phyloP scores from a whole-genome alignment of 2,329 filamentous ascomycete species.

The Fusarium concolor region DNA sequence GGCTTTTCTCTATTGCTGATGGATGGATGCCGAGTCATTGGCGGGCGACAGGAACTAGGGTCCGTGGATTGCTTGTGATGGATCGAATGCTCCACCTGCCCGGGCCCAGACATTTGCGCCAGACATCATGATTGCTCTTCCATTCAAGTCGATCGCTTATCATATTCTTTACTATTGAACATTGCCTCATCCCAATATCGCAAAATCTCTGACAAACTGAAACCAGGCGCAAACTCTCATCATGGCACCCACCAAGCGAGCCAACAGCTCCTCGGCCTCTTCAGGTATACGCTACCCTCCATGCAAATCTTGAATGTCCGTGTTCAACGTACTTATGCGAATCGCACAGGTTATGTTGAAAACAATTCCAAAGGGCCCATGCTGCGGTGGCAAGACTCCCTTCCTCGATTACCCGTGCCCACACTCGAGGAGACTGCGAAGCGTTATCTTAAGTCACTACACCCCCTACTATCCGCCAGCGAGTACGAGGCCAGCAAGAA shows the following conservation, averaged over 20 bases:
- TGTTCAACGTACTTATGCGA: conserved; percentile 31
- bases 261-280: conserved; percentile 67
- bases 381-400: conserved; percentile 88
- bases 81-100: conserved; percentile 21
- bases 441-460: conserved; percentile 83
- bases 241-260: conserved; percentile 67
- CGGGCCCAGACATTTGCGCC: background rate
- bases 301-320: background rate
- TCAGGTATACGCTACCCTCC: conserved; percentile 54
- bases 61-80: conserved; percentile 29
- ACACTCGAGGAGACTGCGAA: conserved; percentile 84
- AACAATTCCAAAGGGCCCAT: conserved; percentile 82
- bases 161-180: background rate
- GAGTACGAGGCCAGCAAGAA: conserved; percentile 81
- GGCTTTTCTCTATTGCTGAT: background rate
- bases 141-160: background rate
- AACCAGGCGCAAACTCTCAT: conserved; percentile 44
- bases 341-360: conserved; percentile 77
- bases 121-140: background rate
- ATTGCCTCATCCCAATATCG: background rate
- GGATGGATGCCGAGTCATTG: conserved; percentile 22
- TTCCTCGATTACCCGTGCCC: conserved; percentile 82
- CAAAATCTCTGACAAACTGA: conserved; percentile 17
- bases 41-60: conserved; percentile 20
- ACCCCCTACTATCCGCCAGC: conserved; percentile 74